These are phyloP conservation scores for Colletotrichum sp. DNA, from an alignment of 2,329 filamentous ascomycete genomes.

Conservation along the genomic window DNA sequence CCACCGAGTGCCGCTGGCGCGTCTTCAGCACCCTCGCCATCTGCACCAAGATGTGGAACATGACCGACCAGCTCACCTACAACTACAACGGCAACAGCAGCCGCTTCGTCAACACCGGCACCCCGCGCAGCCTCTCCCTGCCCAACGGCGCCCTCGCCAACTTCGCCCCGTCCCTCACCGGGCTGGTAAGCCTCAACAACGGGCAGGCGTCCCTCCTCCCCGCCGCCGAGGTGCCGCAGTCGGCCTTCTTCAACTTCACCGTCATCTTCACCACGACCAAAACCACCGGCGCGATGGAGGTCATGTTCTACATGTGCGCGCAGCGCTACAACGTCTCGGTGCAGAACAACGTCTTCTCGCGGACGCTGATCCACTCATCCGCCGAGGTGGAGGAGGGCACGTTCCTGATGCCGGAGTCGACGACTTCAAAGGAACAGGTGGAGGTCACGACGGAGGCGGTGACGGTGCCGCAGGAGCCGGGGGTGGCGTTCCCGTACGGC, in stretches of 20 bases:
- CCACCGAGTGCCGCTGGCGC: background rate
- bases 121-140: background rate
- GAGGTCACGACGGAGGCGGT: background rate
- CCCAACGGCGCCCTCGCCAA: background rate
- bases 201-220: background rate
- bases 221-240: background rate
- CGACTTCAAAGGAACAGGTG: background rate
- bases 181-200: background rate
- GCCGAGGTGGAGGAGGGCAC: background rate
- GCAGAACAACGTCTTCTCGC: background rate
- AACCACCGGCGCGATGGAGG: background rate
- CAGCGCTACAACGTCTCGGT: background rate
- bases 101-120: background rate
- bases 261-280: background rate
- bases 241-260: background rate
- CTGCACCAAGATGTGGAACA: background rate
- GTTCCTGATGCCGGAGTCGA: background rate
- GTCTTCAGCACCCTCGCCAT: background rate
- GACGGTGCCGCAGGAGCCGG: background rate
- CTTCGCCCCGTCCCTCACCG: background rate
- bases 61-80: background rate
- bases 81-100: background rate
- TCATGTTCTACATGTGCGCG: background rate
- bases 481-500: background rate
- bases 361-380: background rate